Evolutionary conservation across 2,329 filamentous ascomycete genomes (phyloP), one percentile per base, ranked within the genome.

Genomic region (Canariomyces notabilis): DNA sequence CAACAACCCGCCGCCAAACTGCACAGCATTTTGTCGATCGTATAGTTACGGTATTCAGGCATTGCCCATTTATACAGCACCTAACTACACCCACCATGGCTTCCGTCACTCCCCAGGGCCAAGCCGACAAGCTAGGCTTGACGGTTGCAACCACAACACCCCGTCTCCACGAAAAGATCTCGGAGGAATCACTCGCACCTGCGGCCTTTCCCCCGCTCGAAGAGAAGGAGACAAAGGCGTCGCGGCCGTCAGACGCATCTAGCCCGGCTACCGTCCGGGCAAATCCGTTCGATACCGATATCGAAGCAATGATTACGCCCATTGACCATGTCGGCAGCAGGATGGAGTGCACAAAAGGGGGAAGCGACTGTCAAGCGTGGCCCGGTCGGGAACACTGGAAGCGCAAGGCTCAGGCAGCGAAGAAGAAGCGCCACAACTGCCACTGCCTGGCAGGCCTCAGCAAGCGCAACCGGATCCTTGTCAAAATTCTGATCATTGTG

Each of bases 301-400:
- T 80, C 39, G 77, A 81, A 59, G 76, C 74, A 29, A 71, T 74
- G 64, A 61, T 72, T 36, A 65, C 72, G 47, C 55, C 58, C 4
- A 12, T 29, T 4, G 61, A 60, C 53, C 64, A 73, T 56, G 59
- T 62, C 22, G 57, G 60, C 21, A 65, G 61, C 46, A 67, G 65
- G 5, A 56, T 62, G 46, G 58, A 49, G 9, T 58, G 58, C 46
- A 61, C 59, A 15, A 63, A 58, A 32, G 59, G 61, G 22, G 72
- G 70, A 44, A 69, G 69, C 41, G 76, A 82, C 50, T 75, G 72
- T 56, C 68, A 74, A 36, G 76, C 80, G 15, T 83, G 79, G 79
- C 79, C 79, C 5, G 74, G 75, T 46, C 73, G 78, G 58, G 70
- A 74, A 19, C 73, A 80, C 59, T 81, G 79, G 77, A 77, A 75